phyloP scores from a whole-genome alignment of 108 stramenopile species.

The Cyclotella distinguenda region DNA sequence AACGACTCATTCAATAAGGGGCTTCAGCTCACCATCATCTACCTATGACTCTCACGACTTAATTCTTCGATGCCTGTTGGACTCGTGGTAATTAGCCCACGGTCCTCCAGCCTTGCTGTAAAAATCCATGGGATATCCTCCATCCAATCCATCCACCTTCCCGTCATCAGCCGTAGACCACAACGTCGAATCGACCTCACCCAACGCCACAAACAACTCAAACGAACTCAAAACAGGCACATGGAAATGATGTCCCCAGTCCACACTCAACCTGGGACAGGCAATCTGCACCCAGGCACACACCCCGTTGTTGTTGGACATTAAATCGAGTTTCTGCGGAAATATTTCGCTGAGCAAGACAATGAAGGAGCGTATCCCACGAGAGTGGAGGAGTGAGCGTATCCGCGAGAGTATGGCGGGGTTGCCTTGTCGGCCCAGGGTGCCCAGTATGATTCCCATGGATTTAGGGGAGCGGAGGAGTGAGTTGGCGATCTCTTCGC shows the following conservation, averaged over 20 bases:
- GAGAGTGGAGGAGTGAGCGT: conserved; percentile 45
- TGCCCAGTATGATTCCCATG: conserved; percentile 94
- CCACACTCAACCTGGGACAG: conserved; percentile 95
- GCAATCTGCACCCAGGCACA: conserved; percentile 97
- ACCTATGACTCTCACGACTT: conserved; percentile 16
- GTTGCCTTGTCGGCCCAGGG: conserved; percentile 98
- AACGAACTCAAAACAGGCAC: conserved; percentile 90
- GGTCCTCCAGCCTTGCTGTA: conserved; percentile 87
- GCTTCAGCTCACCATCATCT: neutral
- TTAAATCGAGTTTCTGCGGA: conserved; percentile 80
- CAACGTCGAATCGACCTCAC: conserved; percentile 63
- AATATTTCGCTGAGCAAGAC: conserved; percentile 92
- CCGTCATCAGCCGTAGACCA: conserved; percentile 52
- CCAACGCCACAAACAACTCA: conserved; percentile 89
- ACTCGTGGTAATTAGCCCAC: conserved; percentile 91
- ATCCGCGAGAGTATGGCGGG: conserved; percentile 87
- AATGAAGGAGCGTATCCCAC: conserved; percentile 65
- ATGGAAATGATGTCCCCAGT: conserved; percentile 93
- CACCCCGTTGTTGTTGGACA: conserved; percentile 36
- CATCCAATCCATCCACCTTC: conserved; percentile 17
- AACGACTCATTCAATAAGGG: neutral
- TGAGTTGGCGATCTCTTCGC: neutral
- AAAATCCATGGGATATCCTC: conserved; percentile 96
- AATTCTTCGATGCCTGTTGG: conserved; percentile 50
- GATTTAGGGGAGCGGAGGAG: conserved; percentile 19